phyloP scores from a whole-genome alignment of 345 rosid genomes.

The Arabis alpina region DNA sequence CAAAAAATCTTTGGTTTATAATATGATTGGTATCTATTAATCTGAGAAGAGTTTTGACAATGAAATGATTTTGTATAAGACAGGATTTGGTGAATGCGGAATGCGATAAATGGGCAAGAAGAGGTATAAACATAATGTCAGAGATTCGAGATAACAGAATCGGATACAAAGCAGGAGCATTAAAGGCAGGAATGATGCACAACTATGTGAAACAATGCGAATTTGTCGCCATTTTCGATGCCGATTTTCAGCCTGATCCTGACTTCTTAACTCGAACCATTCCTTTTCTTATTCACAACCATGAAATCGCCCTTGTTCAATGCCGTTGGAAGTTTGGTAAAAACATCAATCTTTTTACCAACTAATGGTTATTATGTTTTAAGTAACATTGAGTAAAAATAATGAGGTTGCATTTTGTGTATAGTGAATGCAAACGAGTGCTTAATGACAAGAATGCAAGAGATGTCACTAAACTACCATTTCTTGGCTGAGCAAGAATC shows the following conservation, averaged over 20 bases:
- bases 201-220: conserved; percentile 57
- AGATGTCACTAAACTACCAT: conserved; percentile 64
- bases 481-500: conserved; percentile 62
- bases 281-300: conserved; percentile 55
- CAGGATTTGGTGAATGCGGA: conserved; percentile 45
- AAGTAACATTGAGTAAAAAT: background rate
- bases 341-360: background rate
- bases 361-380: conserved; percentile 1
- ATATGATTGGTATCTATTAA: background rate
- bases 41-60: conserved; percentile 16
- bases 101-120: conserved; percentile 47
- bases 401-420: conserved; percentile 1
- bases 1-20: conserved; percentile 6
- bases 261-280: conserved; percentile 51
- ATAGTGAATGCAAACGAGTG: conserved; percentile 63
- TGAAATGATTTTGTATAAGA: conserved; percentile 28
- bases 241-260: conserved; percentile 65
- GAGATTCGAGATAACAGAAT: conserved; percentile 54
- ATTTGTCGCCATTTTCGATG: conserved; percentile 57
- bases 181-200: conserved; percentile 65
- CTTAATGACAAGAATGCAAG: conserved; percentile 59
- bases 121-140: conserved; percentile 46
- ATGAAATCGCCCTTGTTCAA: conserved; percentile 54
- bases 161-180: conserved; percentile 62
- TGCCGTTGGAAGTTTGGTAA: conserved; percentile 69